Base-by-base conservation (phyloP, 768 basidiomycete species). In the Boletus bicolor region DNA sequence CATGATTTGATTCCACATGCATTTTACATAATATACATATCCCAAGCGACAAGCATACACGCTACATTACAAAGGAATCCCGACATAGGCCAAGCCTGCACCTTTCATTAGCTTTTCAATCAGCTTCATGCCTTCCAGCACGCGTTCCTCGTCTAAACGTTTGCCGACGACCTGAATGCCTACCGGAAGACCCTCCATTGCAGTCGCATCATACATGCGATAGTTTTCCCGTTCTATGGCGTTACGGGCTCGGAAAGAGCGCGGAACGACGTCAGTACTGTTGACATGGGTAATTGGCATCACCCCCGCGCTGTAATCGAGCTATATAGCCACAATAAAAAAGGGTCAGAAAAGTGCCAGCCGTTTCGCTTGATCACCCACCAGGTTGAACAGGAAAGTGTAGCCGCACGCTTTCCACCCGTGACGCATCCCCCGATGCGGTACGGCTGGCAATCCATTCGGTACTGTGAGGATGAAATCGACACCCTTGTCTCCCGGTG, bases 351-450 rank as follows among this genome's bases (percentile, higher is more conserved):
- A 28, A 17, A 12, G 17, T 4, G 26, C 9, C 43, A 6, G 5
- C 9, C 8, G 4, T 44, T n/a, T 43, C n/a, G 26, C 24, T 34
- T 1, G 36, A 4, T 37, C 11, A 65, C 79, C 51, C 44, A 86
- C 86, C 63, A 89, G 59, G 56, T 85, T 89, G 72, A 85, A 90
- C 34, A 89, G 62, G 62, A 83, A 82, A 0, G 85, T 83, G 64
- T 86, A 87, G 7, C 80, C 81, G 8, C 82, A 81, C 43, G 82
- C 81, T 70, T 81, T 77, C 62, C 83, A 74, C 15, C 79, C 79
- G n/a, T 79, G 78, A 56, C 78, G 77, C 61, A 77, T 80, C 4
- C 76, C 77, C 2, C 78, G 76, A 49, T 83, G 77, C 43, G 79
- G 77, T 21, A 85, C 69, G 0, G 86, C 86, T 2, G 86, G 83